A percentile compares a stretch with the other conserved stretches of the same genome.
phyloP scores from a whole-genome alignment of 208 protist genomes.

The Leishmania arabica region DNA sequence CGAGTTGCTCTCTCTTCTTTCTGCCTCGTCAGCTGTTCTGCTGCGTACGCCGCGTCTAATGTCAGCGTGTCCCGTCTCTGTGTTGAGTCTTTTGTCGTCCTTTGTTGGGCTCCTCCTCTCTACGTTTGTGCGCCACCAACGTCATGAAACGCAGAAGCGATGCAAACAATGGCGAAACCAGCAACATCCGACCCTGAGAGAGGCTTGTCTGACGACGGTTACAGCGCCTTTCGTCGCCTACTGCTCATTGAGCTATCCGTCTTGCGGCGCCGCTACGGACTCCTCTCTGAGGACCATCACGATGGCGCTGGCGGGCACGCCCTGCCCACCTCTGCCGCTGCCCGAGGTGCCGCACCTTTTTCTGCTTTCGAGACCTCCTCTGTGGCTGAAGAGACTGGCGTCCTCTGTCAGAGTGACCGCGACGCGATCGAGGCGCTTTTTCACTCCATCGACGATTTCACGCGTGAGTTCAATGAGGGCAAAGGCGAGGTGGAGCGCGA shows the following conservation, averaged over 20 bases:
- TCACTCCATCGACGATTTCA: constrained; percentile 77
- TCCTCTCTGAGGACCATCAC: neutral
- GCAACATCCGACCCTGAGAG: neutral
- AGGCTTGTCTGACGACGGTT: neutral
- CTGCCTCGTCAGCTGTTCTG: neutral
- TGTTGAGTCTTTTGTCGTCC: neutral
- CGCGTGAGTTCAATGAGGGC: constrained; percentile 73
- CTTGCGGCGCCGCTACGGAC: constrained; percentile 19
- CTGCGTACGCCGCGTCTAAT: neutral
- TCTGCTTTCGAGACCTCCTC: neutral
- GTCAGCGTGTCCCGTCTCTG: neutral
- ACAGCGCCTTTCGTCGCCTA: constrained; percentile 12
- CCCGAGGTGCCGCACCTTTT: too few species aligned
- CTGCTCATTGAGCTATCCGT: constrained; percentile 36
- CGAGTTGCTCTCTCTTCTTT: neutral
- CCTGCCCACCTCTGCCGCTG: neutral
- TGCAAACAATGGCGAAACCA: neutral
- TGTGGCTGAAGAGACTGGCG: constrained; percentile 1
- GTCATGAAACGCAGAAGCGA: neutral
- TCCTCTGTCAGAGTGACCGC: constrained; percentile 69
- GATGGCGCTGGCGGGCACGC: neutral
- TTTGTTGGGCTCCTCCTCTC: neutral
- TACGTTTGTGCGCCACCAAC: neutral
- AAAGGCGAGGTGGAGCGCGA: constrained; percentile 46
- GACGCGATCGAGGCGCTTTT: constrained; percentile 91